phyloP scores from a whole-genome alignment of 2,329 filamentous ascomycete species.

The Claviceps quebecensis region DNA sequence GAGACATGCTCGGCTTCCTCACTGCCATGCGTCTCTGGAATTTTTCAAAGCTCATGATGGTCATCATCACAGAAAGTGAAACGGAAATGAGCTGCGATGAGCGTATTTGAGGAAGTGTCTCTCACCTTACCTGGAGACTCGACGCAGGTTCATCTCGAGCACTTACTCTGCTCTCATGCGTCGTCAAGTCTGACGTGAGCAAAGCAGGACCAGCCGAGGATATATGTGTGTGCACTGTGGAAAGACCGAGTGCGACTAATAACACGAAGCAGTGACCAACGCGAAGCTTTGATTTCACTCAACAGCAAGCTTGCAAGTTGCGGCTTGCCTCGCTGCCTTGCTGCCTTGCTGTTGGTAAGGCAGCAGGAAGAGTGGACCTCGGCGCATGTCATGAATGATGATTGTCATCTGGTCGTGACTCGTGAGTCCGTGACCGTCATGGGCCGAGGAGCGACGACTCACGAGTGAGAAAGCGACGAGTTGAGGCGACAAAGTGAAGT shows the following conservation, averaged over 20 bases:
- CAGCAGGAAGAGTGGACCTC: neutral
- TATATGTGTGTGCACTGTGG: too few relatives aligned
- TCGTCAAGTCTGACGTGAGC: neutral
- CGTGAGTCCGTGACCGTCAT: too few relatives aligned
- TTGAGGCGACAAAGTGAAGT: too few relatives aligned
- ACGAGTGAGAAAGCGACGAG: too few relatives aligned
- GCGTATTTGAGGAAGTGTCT: neutral
- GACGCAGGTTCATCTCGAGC: too few relatives aligned
- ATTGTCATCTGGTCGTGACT: too few relatives aligned
- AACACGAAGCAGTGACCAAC: too few relatives aligned
- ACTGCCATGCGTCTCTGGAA: slow-evolving; percentile 18
- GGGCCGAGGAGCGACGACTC: too few relatives aligned
- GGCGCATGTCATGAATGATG: too few relatives aligned
- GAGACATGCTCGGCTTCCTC: slow-evolving; percentile 38
- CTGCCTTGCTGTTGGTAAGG: neutral
- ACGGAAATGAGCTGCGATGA: neutral
- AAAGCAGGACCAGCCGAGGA: neutral
- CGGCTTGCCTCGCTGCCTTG: neutral
- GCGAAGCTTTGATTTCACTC: too few relatives aligned
- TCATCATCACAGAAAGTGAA: slow-evolving; percentile 24
- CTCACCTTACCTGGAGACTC: neutral
- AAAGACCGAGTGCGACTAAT: too few relatives aligned
- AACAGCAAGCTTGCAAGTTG: neutral
- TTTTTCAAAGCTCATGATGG: slow-evolving; percentile 22
- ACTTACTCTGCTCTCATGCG: too few relatives aligned